These are phyloP conservation scores for Nakataea oryzae DNA, from an alignment of 2,329 filamentous ascomycete species.

Conservation along the genomic window DNA sequence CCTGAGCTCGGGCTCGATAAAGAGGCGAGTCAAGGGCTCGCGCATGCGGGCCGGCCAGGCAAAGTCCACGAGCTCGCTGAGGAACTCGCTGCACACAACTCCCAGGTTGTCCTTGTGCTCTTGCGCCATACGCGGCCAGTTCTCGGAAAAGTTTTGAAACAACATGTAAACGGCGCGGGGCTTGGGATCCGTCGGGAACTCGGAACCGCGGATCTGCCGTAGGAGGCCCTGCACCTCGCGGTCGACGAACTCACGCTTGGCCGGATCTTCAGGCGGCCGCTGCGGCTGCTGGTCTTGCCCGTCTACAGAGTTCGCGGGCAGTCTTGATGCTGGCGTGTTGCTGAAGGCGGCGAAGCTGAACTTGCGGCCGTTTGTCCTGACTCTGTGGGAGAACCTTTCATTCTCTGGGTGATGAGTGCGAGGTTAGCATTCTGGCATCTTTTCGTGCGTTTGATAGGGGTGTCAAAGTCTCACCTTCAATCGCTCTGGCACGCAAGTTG, in stretches of 20 bases:
- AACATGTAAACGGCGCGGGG: constrained; percentile 42
- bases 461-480: constrained; percentile 18
- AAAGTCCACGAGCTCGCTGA: constrained; percentile 38
- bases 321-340: constrained; percentile 3
- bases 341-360: constrained; percentile 26
- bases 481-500: constrained; percentile 37
- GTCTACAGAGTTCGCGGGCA: background rate
- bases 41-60: constrained; percentile 41
- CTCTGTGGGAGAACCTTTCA: constrained; percentile 35
- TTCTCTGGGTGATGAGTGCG: constrained; percentile 23
- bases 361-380: constrained; percentile 38
- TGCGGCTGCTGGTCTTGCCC: background rate
- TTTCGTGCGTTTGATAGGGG: too few species aligned
- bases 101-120: constrained; percentile 44
- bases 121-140: constrained; percentile 39
- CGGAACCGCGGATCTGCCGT: constrained; percentile 38
- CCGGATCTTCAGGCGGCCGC: constrained; percentile 16
- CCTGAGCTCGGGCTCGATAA: constrained; percentile 37
- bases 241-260: constrained; percentile 36
- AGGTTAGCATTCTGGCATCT: background rate
- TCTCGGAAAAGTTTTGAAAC: constrained; percentile 41
- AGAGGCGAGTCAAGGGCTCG: constrained; percentile 35
- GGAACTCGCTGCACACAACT: constrained; percentile 43
- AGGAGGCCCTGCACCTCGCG: constrained; percentile 38
- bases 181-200: constrained; percentile 41